Conservation (phyloP, 2,329 filamentous ascomycete species). For the Colletotrichum caudatum region DNA sequence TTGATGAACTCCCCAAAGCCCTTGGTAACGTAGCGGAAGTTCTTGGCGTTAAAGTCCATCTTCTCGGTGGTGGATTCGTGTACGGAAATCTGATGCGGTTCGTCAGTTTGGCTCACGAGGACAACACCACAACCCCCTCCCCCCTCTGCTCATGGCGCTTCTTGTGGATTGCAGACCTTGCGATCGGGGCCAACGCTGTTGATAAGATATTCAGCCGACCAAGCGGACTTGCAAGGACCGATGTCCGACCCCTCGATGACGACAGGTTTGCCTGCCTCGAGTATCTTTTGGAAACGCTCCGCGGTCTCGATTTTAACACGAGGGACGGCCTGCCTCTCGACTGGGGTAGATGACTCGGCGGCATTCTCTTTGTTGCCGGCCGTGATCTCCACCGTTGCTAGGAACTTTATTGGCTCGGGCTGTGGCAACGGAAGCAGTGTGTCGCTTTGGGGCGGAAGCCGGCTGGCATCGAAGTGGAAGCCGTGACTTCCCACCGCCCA, state of each 20-base stretch:
- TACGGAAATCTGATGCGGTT: slow-evolving; percentile 71
- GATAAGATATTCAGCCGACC: slow-evolving; percentile 77
- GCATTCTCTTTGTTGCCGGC: slow-evolving; percentile 38
- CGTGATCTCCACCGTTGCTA: slow-evolving; percentile 36
- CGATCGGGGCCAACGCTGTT: slow-evolving; percentile 70
- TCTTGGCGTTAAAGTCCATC: slow-evolving; percentile 87
- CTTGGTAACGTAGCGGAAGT: slow-evolving; percentile 81
- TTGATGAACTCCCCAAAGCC: slow-evolving; percentile 75
- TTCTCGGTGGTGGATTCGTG: slow-evolving; percentile 74
- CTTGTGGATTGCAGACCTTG: slow-evolving; percentile 59
- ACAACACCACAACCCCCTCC: background rate
- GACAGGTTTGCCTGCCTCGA: slow-evolving; percentile 69
- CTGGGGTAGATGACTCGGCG: slow-evolving; percentile 2
- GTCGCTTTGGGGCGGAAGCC: background rate
- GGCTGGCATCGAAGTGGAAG: slow-evolving; percentile 46
- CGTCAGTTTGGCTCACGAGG: background rate
- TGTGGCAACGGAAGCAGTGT: background rate
- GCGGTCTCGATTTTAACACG: slow-evolving; percentile 64
- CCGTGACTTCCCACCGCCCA: slow-evolving; percentile 76
- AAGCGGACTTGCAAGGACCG: slow-evolving; percentile 68
- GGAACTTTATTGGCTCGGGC: slow-evolving; percentile 7
- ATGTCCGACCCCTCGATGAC: slow-evolving; percentile 73
- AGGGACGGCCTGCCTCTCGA: slow-evolving; percentile 54
- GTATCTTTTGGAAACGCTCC: slow-evolving; percentile 70
- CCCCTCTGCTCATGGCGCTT: background rate